These are phyloP conservation scores for Magnusiomyces tetraspermus DNA, from an alignment of 1,139 yeast genomes.

Conservation along the genomic window DNA sequence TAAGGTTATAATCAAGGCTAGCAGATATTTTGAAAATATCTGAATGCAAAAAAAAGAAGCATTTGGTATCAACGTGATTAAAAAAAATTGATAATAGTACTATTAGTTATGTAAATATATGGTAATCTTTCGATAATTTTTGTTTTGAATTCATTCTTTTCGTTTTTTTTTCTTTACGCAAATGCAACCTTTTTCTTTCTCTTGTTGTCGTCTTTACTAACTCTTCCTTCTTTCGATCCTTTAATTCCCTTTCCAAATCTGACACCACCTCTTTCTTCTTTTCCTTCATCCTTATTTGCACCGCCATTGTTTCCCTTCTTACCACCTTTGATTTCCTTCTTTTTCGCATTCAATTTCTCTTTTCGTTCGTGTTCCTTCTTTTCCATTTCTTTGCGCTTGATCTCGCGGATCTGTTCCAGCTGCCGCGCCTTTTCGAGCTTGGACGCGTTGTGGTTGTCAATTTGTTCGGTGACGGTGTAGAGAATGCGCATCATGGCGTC, in stretches of 20 bases:
- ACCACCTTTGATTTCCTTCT: slow-evolving; percentile 62
- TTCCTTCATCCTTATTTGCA: slow-evolving; percentile 8
- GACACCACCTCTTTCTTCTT: slow-evolving; percentile 22
- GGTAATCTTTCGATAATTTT: no score
- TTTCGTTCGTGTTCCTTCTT: slow-evolving; percentile 64
- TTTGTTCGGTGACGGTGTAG: slow-evolving; percentile 69
- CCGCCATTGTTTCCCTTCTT: slow-evolving; percentile 16
- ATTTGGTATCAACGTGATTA: no score
- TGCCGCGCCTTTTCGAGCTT: slow-evolving; percentile 83
- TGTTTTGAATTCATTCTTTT: no score
- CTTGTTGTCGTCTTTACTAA: no score
- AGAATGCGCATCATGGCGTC: slow-evolving; percentile 64
- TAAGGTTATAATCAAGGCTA: no score
- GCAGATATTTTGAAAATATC: no score
- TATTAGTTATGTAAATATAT: no score
- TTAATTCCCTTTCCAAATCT: slow-evolving; percentile 21
- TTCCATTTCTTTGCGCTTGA: slow-evolving; percentile 79
- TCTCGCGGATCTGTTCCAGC: slow-evolving; percentile 79
- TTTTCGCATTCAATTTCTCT: slow-evolving; percentile 64
- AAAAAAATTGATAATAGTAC: no score
- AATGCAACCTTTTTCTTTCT: no score
- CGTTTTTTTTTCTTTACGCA: no score
- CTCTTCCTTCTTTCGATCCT: no score
- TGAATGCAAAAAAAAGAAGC: no score
- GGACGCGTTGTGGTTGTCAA: slow-evolving; percentile 77